Conservation (phyloP, 2,329 filamentous ascomycete species). For the Fusarium proliferatum region DNA sequence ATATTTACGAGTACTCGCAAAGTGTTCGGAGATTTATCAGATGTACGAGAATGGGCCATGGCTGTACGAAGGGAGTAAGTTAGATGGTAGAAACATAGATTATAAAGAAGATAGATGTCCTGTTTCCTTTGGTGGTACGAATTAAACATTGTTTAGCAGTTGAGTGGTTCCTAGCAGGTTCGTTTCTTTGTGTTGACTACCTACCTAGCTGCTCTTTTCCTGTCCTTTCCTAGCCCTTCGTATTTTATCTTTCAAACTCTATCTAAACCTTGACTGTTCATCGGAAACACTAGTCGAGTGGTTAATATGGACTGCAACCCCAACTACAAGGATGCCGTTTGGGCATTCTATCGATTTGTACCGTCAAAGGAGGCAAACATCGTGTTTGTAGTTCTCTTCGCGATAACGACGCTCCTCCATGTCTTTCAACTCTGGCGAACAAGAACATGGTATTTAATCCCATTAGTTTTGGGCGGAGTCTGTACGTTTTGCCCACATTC, state of each 20-base stretch:
- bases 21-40: neutral
- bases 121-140: neutral
- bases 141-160: neutral
- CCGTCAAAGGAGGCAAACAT: conserved; percentile 39
- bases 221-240: neutral
- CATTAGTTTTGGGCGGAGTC: conserved; percentile 39
- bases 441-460: conserved; percentile 43
- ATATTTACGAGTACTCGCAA: conserved; percentile 2
- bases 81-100: neutral
- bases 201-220: neutral
- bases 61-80: neutral
- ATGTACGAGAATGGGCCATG: neutral
- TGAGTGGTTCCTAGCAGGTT: too few species aligned
- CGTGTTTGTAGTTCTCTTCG: conserved; percentile 42
- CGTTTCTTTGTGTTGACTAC: neutral
- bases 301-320: conserved; percentile 34
- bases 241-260: neutral
- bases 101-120: neutral
- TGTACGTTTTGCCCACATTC: conserved; percentile 23
- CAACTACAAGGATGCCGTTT: conserved; percentile 38
- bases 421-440: conserved; percentile 40
- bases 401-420: conserved; percentile 37
- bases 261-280: neutral
- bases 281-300: neutral
- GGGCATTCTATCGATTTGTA: conserved; percentile 42